phyloP scores from a whole-genome alignment of 2,329 filamentous ascomycete genomes.

The Fusarium subtropicale region DNA sequence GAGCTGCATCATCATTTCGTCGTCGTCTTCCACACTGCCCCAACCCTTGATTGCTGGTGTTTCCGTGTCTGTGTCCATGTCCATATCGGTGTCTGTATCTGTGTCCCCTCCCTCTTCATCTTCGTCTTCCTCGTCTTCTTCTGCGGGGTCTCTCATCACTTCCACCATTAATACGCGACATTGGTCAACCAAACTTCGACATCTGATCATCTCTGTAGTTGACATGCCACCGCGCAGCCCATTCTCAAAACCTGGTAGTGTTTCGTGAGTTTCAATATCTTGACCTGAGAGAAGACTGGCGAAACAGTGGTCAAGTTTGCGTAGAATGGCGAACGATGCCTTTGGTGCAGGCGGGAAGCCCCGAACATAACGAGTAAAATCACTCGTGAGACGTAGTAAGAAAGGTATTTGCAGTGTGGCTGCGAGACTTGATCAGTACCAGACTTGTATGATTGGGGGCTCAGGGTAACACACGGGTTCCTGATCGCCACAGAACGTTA shows the following conservation, averaged over 20 bases:
- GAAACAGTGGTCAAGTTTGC: slow-evolving; percentile 87
- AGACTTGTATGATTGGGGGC: too few species aligned
- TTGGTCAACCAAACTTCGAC: slow-evolving; percentile 82
- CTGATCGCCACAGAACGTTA: slow-evolving; percentile 86
- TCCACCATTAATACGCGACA: slow-evolving; percentile 78
- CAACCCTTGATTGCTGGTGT: slow-evolving; percentile 35
- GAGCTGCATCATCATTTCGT: slow-evolving; percentile 69
- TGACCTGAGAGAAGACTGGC: slow-evolving; percentile 76
- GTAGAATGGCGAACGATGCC: slow-evolving; percentile 76
- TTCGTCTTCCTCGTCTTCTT: slow-evolving; percentile 50
- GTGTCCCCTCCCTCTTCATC: slow-evolving; percentile 43
- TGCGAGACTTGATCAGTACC: slow-evolving; percentile 15
- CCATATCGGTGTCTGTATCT: slow-evolving; percentile 50
- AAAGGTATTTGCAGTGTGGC: slow-evolving; percentile 80
- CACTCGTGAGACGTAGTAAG: slow-evolving; percentile 79
- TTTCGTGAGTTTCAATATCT: slow-evolving; percentile 72
- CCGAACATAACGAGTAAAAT: slow-evolving; percentile 77
- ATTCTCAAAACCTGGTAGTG: slow-evolving; percentile 76
- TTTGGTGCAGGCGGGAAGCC: slow-evolving; percentile 72
- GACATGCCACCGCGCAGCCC: slow-evolving; percentile 75
- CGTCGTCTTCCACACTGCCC: slow-evolving; percentile 56
- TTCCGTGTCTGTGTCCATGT: slow-evolving; percentile 43
- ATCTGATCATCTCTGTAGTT: slow-evolving; percentile 85
- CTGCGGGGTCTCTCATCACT: slow-evolving; percentile 65
- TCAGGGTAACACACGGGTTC: slow-evolving; percentile 74